Percentiles rank a stretch among this genome's conserved stretches.
phyloP scores from a whole-genome alignment of 805 yeast genomes.

The Kodamaea kakaduensis region DNA sequence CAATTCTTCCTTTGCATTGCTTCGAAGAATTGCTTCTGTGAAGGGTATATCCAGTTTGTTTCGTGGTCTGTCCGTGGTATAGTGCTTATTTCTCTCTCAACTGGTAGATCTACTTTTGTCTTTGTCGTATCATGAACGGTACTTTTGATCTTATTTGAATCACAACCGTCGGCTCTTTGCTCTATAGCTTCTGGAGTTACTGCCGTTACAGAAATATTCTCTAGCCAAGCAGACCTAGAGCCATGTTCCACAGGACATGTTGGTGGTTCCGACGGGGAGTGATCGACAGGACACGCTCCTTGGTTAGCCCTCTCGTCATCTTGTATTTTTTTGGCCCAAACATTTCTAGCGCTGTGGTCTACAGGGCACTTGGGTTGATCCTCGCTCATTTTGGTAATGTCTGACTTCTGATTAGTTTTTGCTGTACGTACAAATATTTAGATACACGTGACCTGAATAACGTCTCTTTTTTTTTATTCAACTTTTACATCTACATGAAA shows the following conservation, averaged over 20 bases:
- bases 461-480: neutral
- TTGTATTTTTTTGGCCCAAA: constrained; percentile 25
- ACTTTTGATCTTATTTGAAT: constrained; percentile 41
- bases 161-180: constrained; percentile 28
- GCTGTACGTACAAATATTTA: no score
- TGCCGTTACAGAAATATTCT: constrained; percentile 24
- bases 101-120: constrained; percentile 46
- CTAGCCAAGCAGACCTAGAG: constrained; percentile 58
- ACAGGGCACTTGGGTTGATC: constrained; percentile 48
- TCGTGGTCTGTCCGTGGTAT: constrained; percentile 70
- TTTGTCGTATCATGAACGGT: constrained; percentile 24
- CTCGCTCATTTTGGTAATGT: constrained; percentile 8
- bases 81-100: constrained; percentile 72
- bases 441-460: constrained; percentile 1
- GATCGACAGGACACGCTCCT: constrained; percentile 4
- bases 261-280: constrained; percentile 12
- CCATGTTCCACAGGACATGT: constrained; percentile 68
- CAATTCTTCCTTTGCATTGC: constrained; percentile 92
- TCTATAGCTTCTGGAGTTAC: constrained; percentile 40
- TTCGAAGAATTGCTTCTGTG: constrained; percentile 89
- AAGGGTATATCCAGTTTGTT: constrained; percentile 89
- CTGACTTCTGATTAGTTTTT: constrained; percentile 3
- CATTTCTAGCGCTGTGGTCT: constrained; percentile 39
- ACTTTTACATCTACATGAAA: neutral
- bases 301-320: neutral